phyloP scores from a whole-genome alignment of 2,329 filamentous ascomycete genomes.

The Microsporum audouinii region DNA sequence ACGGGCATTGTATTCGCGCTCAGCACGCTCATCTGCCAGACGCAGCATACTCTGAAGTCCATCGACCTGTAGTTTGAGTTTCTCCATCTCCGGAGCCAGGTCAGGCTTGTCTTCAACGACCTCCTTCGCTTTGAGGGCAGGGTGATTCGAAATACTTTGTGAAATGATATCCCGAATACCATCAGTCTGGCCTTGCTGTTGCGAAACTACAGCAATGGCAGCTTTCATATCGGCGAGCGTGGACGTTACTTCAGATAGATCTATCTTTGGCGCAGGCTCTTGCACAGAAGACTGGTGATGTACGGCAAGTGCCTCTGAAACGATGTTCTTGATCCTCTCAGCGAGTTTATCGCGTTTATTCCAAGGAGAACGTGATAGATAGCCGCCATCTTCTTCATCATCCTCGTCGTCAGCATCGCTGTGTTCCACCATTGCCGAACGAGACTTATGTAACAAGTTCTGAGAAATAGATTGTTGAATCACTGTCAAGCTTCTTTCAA shows the following conservation, averaged over 20 bases:
- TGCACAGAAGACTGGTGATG: constrained; percentile 24
- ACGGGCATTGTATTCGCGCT: constrained; percentile 52
- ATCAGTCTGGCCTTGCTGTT: constrained; percentile 29
- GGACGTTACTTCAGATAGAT: constrained; percentile 30
- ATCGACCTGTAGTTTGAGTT: constrained; percentile 46
- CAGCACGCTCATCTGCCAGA: constrained; percentile 50
- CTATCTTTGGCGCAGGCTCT: constrained; percentile 20
- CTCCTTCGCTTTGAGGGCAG: constrained; percentile 41
- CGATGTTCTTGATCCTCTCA: constrained; percentile 62
- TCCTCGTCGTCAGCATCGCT: constrained; percentile 95
- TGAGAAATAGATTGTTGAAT: constrained; percentile 61
- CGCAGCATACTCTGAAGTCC: constrained; percentile 60
- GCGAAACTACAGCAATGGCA: constrained; percentile 15
- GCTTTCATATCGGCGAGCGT: constrained; percentile 24
- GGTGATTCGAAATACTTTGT: constrained; percentile 48
- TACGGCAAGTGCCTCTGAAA: constrained; percentile 54
- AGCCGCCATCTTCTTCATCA: constrained; percentile 43
- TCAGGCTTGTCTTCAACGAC: constrained; percentile 42
- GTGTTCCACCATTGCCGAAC: constrained; percentile 57
- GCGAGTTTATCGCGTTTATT: constrained; percentile 57
- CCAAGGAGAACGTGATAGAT: constrained; percentile 64
- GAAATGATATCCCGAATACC: constrained; percentile 54
- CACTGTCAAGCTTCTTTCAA: constrained; percentile 64
- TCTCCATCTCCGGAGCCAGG: constrained; percentile 34
- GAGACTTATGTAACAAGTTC: constrained; percentile 46